A percentile compares a stretch with the other conserved stretches of the same genome.
phyloP scores from a whole-genome alignment of 148 eudicot species.

The Rhododendron ovatum region DNA sequence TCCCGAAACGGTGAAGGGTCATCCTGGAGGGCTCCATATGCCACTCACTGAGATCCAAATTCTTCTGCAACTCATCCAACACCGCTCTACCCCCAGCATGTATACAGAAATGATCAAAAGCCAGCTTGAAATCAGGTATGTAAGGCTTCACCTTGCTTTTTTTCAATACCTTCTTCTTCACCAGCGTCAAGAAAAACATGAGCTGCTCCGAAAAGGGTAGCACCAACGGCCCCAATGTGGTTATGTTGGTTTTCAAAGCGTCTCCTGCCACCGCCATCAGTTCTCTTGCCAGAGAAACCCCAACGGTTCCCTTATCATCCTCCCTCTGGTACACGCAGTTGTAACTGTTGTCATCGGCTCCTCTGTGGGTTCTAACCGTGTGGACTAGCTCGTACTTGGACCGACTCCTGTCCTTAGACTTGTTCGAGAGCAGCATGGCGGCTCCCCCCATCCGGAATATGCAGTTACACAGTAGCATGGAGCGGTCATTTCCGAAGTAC shows the following conservation, averaged over 20 bases:
- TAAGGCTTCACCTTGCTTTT: slow-evolving; percentile 62
- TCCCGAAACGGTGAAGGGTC: slow-evolving; percentile 80
- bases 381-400: slow-evolving; percentile 73
- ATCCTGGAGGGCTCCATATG: slow-evolving; percentile 93
- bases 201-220: slow-evolving; percentile 67
- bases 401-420: slow-evolving; percentile 29
- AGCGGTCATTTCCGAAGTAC: slow-evolving; percentile 79
- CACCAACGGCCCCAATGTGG: slow-evolving; percentile 73
- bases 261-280: slow-evolving; percentile 85
- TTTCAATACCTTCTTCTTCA: slow-evolving; percentile 53
- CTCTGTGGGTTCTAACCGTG: slow-evolving; percentile 76
- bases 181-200: slow-evolving; percentile 51
- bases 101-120: slow-evolving; percentile 81
- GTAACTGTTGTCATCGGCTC: slow-evolving; percentile 61
- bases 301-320: slow-evolving; percentile 55
- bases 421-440: slow-evolving; percentile 64
- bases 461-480: slow-evolving; percentile 76
- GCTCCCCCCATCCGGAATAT: slow-evolving; percentile 87
- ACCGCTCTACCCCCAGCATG: slow-evolving; percentile 82
- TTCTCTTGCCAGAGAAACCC: slow-evolving; percentile 70
- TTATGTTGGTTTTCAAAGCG: slow-evolving; percentile 75
- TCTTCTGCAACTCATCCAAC: slow-evolving; percentile 64
- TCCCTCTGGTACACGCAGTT: slow-evolving; percentile 70
- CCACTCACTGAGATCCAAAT: slow-evolving; percentile 51
- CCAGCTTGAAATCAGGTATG: slow-evolving; percentile 72